phyloP scores from a whole-genome alignment of 108 stramenopile species.

The Cyclotella baltica region DNA sequence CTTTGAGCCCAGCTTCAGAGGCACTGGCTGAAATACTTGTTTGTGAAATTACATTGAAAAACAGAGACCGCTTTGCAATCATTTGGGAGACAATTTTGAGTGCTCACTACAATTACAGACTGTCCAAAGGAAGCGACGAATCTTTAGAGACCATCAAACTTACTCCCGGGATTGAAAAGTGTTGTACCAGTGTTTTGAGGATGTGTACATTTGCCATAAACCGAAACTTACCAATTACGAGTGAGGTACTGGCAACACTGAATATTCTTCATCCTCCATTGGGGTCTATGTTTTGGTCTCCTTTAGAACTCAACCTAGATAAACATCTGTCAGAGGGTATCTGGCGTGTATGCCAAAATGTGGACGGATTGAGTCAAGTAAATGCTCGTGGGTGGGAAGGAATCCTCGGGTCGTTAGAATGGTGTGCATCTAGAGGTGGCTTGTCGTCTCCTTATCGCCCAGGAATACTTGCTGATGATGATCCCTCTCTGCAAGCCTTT shows the following conservation, averaged over 20 bases:
- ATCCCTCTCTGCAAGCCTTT: conserved; percentile 82
- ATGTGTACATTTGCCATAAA: conserved; percentile 63
- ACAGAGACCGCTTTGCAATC: conserved; percentile 73
- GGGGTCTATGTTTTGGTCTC: conserved; percentile 42
- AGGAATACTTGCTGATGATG: conserved; percentile 73
- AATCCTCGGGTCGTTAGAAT: conserved; percentile 66
- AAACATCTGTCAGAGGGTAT: conserved; percentile 81
- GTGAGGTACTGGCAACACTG: conserved; percentile 68
- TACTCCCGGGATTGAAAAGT: conserved; percentile 80
- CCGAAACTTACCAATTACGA: conserved; percentile 60
- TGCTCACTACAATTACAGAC: conserved; percentile 65
- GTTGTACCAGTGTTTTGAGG: conserved; percentile 77
- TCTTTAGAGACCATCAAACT: conserved; percentile 49
- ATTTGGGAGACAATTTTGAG: conserved; percentile 72
- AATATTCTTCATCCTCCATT: conserved; percentile 55
- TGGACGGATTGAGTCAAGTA: conserved; percentile 67
- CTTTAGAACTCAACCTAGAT: conserved; percentile 62
- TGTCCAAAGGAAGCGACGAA: conserved; percentile 38
- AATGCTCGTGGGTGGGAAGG: conserved; percentile 75
- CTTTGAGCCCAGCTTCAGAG: conserved; percentile 85
- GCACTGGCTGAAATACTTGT: conserved; percentile 87
- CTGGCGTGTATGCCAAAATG: conserved; percentile 75
- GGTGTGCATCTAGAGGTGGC: conserved; percentile 73
- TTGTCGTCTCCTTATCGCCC: conserved; percentile 35
- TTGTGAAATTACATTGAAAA: conserved; percentile 83